Evolutionary conservation across 805 yeast genomes (phyloP).

Genomic region (Candida oleophila): DNA sequence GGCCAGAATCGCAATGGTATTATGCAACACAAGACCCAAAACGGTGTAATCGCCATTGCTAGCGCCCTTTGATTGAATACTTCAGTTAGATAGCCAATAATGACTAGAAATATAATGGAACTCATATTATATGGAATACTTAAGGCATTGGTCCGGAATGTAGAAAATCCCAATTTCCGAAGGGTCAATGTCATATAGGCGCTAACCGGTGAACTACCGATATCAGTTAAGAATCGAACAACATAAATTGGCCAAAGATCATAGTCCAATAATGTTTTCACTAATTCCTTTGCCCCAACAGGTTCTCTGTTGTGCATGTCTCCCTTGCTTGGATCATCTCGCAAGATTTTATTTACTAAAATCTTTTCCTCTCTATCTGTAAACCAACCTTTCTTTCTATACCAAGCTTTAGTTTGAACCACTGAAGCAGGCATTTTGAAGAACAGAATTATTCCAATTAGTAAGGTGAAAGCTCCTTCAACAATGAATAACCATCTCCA

Average conservation of each 20-base stretch:
- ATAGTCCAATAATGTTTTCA: conserved; percentile 19
- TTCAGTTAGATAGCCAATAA: conserved; percentile 22
- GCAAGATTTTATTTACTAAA: conserved; percentile 25
- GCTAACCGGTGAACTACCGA: conserved; percentile 16
- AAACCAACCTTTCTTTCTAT: conserved; percentile 42
- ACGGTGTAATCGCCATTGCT: conserved; percentile 19
- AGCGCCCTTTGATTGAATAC: conserved; percentile 19
- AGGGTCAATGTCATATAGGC: conserved; percentile 8
- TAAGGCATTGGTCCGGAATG: conserved; percentile 50
- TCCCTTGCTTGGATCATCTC: conserved; percentile 31
- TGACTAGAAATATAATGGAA: conserved; percentile 21
- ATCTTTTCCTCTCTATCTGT: conserved; percentile 25
- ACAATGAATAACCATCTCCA: conserved; percentile 64
- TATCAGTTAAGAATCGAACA: conserved; percentile 17
- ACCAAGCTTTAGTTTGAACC: conserved; percentile 47
- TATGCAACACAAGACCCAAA: conserved; percentile 16
- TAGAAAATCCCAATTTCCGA: conserved; percentile 44
- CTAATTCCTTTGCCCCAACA: conserved; percentile 15
- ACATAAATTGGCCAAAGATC: conserved; percentile 27
- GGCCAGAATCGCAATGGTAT: conserved; percentile 38
- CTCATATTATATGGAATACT: conserved; percentile 47
- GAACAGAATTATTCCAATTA: conserved; percentile 43
- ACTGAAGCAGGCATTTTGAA: conserved; percentile 50
- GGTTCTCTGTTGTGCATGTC: conserved; percentile 30
- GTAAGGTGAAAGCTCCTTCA: conserved; percentile 54